Evolutionary conservation across 805 yeast genomes (phyloP).

Genomic region (Candida nitratophila): DNA sequence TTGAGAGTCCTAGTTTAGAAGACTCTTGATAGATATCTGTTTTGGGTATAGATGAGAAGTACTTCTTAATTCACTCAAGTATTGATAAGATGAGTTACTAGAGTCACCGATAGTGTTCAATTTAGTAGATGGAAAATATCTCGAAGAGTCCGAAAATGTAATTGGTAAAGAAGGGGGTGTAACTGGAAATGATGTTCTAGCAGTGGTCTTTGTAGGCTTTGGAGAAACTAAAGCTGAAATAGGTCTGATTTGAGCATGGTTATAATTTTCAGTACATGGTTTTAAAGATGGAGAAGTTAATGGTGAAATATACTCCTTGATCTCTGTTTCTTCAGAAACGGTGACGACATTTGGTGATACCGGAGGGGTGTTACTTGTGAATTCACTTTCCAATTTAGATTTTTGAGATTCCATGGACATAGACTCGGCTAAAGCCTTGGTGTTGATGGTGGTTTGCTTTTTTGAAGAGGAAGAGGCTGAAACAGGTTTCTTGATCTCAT

Average conservation of each 20-base stretch:
- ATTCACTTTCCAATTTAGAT: not conserved
- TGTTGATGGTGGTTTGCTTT: conserved; percentile 2
- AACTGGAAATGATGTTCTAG: not conserved
- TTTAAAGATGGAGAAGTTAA: conserved; percentile 18
- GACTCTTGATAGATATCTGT: conserved; percentile 19
- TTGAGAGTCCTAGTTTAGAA: too few species aligned
- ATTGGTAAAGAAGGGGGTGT: not conserved
- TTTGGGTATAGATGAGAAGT: conserved; percentile 2
- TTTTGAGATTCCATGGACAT: not conserved
- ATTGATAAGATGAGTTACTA: not conserved
- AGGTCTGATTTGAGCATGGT: not conserved
- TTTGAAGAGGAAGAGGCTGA: not conserved
- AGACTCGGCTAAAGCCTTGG: conserved; percentile 3
- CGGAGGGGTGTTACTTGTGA: not conserved
- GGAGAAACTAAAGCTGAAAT: not conserved
- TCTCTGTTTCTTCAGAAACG: not conserved
- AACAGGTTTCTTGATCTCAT: conserved; percentile 11
- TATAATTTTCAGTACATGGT: conserved; percentile 4
- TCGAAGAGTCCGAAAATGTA: not conserved
- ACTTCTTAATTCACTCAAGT: conserved; percentile 1
- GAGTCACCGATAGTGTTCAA: not conserved
- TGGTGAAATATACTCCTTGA: conserved; percentile 16
- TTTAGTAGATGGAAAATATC: not conserved
- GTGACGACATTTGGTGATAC: not conserved
- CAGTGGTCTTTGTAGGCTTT: not conserved